Conservation (phyloP, 208 protist genomes). For the Leishmania tarentolae region DNA sequence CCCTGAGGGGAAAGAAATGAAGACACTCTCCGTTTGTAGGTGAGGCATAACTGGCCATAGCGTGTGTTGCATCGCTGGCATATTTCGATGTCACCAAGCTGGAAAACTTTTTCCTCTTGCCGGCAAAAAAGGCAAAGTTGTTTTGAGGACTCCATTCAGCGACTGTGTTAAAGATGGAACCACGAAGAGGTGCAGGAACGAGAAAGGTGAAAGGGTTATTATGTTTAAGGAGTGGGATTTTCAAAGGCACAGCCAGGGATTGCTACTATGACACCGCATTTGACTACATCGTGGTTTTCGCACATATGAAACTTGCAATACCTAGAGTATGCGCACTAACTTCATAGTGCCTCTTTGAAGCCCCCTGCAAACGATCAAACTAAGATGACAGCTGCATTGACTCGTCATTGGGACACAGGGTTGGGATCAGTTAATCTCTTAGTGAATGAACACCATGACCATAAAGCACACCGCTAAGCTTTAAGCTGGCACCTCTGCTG, state of each 20-base stretch:
- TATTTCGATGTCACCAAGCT: conserved; percentile 12
- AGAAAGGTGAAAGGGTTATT: background rate
- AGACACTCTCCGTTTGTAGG: conserved; percentile 6
- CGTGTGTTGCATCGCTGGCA: conserved; percentile 20
- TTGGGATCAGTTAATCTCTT: no score
- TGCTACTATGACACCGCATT: background rate
- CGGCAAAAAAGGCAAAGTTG: conserved; percentile 27
- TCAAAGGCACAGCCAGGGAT: no score
- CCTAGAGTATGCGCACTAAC: background rate
- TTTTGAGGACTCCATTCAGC: conserved; percentile 8
- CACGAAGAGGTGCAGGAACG: background rate
- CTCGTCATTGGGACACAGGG: background rate
- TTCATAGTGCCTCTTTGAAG: background rate
- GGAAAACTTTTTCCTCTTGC: background rate
- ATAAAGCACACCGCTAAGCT: background rate
- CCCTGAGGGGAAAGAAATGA: conserved; percentile 5
- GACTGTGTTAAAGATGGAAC: background rate
- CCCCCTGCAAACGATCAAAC: background rate
- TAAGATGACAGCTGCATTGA: background rate
- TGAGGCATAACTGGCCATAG: conserved; percentile 15
- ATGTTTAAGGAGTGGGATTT: background rate
- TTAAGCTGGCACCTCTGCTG: background rate
- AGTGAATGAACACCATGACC: background rate
- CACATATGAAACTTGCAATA: background rate
- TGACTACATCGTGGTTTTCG: background rate